Evolutionary conservation across 768 basidiomycete species (phyloP).

Genomic region (Boletellus ananas): DNA sequence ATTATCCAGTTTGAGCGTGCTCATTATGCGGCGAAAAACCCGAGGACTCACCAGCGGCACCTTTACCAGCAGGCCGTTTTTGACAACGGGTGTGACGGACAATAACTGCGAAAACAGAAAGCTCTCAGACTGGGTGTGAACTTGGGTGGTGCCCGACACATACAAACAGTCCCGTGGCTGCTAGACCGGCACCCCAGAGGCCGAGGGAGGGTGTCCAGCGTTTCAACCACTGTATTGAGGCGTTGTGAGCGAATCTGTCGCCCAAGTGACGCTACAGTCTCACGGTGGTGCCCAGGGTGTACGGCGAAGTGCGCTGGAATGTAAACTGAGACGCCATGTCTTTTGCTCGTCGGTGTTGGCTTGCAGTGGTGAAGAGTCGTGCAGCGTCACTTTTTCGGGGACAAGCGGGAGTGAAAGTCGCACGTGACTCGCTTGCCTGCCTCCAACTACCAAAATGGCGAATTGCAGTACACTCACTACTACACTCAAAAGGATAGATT

Average conservation of each 20-base stretch:
- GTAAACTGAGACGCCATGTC: constrained; percentile 41
- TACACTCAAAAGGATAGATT: too few species aligned
- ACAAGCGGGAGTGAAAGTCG: background rate
- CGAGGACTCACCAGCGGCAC: constrained; percentile 59
- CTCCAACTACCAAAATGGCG: too few species aligned
- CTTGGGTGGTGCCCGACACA: constrained; percentile 6
- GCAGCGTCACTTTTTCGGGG: background rate
- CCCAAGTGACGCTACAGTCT: constrained; percentile 13
- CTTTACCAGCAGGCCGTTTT: constrained; percentile 67
- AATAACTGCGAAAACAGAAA: constrained; percentile 46
- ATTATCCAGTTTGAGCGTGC: background rate
- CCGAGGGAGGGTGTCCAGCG: constrained; percentile 60
- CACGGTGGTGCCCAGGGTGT: constrained; percentile 38
- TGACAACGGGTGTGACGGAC: constrained; percentile 83
- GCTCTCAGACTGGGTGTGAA: background rate
- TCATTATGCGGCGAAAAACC: background rate
- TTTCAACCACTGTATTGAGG: constrained; percentile 39
- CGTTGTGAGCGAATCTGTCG: background rate
- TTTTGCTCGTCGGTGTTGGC: background rate
- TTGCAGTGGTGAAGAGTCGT: background rate
- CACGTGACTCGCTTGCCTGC: constrained; percentile 12
- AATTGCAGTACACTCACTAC: too few species aligned
- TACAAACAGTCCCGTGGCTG: constrained; percentile 67
- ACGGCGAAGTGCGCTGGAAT: constrained; percentile 38
- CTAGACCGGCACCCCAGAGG: constrained; percentile 70